phyloP scores from a whole-genome alignment of 1,139 yeast species.

The Magnusiomyces fungicola region DNA sequence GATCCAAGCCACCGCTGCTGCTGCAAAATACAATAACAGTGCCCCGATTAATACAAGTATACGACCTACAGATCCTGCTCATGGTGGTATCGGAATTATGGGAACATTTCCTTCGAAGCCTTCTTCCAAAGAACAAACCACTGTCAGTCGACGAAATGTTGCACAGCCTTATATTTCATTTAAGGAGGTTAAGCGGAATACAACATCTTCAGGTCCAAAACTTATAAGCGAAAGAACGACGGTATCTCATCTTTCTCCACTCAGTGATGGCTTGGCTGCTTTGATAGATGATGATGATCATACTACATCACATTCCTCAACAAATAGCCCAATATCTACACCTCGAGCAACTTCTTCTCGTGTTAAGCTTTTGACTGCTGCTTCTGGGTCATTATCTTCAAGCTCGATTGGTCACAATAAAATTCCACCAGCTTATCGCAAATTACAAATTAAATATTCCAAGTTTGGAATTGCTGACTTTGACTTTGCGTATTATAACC shows the following conservation, averaged over 20 bases:
- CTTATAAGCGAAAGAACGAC: slow-evolving; percentile 55
- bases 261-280: not conserved
- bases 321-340: not conserved
- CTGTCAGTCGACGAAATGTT: slow-evolving; percentile 20
- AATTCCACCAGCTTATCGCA: slow-evolving; percentile 67
- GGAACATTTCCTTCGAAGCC: slow-evolving; percentile 39
- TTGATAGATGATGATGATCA: not conserved
- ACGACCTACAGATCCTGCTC: slow-evolving; percentile 40
- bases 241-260: not conserved
- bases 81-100: slow-evolving; percentile 21
- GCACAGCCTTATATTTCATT: slow-evolving; percentile 43
- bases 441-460: slow-evolving; percentile 73
- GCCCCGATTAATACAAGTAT: slow-evolving; percentile 11
- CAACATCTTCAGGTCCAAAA: slow-evolving; percentile 42
- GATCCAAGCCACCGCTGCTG: slow-evolving; percentile 18
- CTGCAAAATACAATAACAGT: slow-evolving; percentile 2
- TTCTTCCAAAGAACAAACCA: slow-evolving; percentile 42
- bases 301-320: not conserved
- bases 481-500: slow-evolving; percentile 82
- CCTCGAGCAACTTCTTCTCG: not conserved
- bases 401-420: not conserved
- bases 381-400: not conserved
- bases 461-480: slow-evolving; percentile 92
- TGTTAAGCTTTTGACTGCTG: not conserved
- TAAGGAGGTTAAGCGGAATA: slow-evolving; percentile 29